phyloP scores from a whole-genome alignment of 345 rosid species.

The Salix brachista region DNA sequence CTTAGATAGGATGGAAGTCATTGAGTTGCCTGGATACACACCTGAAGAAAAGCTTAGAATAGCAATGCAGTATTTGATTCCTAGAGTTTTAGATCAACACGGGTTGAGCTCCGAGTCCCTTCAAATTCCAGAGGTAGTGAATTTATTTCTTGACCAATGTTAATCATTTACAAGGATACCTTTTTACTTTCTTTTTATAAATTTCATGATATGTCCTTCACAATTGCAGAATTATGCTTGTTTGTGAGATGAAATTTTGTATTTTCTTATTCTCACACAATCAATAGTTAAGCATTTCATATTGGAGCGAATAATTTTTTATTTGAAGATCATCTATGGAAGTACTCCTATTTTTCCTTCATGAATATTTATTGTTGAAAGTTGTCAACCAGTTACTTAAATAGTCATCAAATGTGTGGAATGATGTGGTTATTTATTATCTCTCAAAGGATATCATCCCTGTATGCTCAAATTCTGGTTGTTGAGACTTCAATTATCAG shows the following conservation, averaged over 20 bases:
- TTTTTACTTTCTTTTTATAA: neutral
- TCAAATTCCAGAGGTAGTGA: conserved; percentile 87
- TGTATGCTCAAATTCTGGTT: neutral
- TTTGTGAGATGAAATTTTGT: neutral
- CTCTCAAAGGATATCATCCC: neutral
- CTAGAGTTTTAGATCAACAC: conserved; percentile 93
- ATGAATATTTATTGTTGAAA: neutral
- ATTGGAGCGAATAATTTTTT: neutral
- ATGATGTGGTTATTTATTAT: neutral
- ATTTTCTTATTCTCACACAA: neutral
- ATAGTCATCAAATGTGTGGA: neutral
- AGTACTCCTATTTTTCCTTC: neutral
- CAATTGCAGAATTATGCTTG: neutral
- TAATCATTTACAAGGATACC: neutral
- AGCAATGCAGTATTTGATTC: conserved; percentile 90
- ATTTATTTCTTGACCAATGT: neutral
- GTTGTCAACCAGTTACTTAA: neutral
- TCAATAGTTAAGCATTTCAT: neutral
- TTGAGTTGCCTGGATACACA: conserved; percentile 96
- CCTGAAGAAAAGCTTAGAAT: conserved; percentile 92
- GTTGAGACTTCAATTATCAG: neutral
- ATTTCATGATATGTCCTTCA: neutral
- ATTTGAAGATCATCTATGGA: neutral
- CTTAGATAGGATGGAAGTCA: conserved; percentile 94
- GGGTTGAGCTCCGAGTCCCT: conserved; percentile 81